phyloP scores from a whole-genome alignment of 2,329 filamentous ascomycete species.

The Xylariales sp. region DNA sequence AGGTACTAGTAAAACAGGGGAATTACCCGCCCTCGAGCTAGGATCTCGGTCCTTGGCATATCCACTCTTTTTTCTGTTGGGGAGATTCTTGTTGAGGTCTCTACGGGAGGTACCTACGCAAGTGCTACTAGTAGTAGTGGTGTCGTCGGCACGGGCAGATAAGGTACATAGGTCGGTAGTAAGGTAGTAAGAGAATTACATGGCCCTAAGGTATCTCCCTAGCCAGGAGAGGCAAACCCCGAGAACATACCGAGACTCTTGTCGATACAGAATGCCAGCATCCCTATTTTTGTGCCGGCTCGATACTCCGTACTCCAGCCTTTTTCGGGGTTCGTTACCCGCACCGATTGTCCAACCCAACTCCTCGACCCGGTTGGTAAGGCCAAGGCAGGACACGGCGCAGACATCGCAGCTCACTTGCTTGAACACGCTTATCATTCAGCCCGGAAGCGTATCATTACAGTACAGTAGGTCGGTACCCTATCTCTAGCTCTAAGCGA shows the following conservation, averaged over 20 bases:
- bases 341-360: neutral
- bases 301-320: too few relatives aligned
- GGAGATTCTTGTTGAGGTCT: conserved; percentile 26
- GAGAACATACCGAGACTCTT: neutral
- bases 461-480: too few relatives aligned
- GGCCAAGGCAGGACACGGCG: neutral
- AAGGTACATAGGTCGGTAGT: too few relatives aligned
- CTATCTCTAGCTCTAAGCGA: too few relatives aligned
- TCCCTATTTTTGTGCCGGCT: neutral
- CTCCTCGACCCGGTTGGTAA: neutral
- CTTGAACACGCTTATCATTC: too few relatives aligned
- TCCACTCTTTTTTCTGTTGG: conserved; percentile 25
- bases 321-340: neutral
- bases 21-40: conserved; percentile 6
- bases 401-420: too few relatives aligned
- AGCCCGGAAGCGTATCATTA: too few relatives aligned
- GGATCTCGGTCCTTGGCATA: conserved; percentile 5
- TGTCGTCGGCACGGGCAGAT: too few relatives aligned
- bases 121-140: too few relatives aligned
- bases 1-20: conserved; percentile 11
- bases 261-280: neutral
- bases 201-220: too few relatives aligned
- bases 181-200: too few relatives aligned
- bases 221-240: too few relatives aligned
- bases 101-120: neutral